A percentile compares a stretch with the other conserved stretches of the same genome.
phyloP scores from a whole-genome alignment of 225 moss, liverwort and hornwort genomes.

The Bryoerythrophyllum caledonicum region DNA sequence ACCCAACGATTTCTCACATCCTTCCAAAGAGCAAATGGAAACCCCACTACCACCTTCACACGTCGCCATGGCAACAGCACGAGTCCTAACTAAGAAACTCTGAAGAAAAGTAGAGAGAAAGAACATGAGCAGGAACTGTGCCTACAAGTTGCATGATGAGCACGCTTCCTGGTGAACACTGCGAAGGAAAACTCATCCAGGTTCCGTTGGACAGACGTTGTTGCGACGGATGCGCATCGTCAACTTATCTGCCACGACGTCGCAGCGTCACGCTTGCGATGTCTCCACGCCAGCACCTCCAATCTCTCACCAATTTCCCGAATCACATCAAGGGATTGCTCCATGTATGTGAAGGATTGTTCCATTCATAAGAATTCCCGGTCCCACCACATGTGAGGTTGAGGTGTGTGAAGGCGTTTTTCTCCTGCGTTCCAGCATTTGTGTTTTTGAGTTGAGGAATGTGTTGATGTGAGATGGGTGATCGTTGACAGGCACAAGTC shows the following conservation, averaged over 20 bases:
- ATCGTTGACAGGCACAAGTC: not conserved
- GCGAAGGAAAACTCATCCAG: not conserved
- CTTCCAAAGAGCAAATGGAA: not conserved
- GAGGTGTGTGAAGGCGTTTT: not conserved
- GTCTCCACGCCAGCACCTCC: slow-evolving; percentile 27
- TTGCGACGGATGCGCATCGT: not conserved
- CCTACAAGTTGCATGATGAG: not conserved
- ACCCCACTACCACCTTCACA: not conserved
- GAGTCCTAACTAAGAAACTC: not conserved
- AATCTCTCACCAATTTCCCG: not conserved
- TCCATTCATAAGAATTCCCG: not conserved
- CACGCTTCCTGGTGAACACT: not conserved
- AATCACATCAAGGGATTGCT: not conserved
- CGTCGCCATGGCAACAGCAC: too few relatives aligned
- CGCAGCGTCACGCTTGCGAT: slow-evolving; percentile 16
- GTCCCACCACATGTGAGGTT: not conserved
- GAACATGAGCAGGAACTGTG: not conserved
- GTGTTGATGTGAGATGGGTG: not conserved
- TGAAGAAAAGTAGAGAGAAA: not conserved
- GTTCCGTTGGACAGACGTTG: not conserved
- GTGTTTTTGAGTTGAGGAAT: not conserved
- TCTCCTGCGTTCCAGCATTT: not conserved
- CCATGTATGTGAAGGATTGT: too few relatives aligned
- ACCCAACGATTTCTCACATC: not conserved
- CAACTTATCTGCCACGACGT: slow-evolving; percentile 22